These are phyloP conservation scores for Luffa aegyptiaca DNA, from an alignment of 306 rosid genomes.

Conservation along the genomic window DNA sequence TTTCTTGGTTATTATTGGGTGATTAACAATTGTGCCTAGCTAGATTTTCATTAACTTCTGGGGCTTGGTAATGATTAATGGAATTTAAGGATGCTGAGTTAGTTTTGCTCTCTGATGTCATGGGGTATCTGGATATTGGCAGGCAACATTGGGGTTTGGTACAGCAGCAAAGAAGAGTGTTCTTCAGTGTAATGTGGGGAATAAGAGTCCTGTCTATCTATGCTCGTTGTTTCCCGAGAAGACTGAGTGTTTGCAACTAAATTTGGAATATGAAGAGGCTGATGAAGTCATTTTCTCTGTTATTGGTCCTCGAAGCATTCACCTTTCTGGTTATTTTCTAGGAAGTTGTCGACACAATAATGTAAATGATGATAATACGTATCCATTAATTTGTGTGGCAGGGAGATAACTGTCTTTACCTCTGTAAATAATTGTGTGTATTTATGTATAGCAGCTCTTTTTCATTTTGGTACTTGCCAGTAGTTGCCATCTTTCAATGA, in stretches of 20 bases:
- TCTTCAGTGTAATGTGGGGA: constrained; percentile 86
- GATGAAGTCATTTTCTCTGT: constrained; percentile 71
- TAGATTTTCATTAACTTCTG: neutral
- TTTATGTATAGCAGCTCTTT: neutral
- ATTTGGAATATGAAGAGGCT: constrained; percentile 73
- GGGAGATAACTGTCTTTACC: neutral
- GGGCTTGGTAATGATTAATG: neutral
- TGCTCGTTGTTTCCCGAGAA: constrained; percentile 68
- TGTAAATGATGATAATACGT: constrained; percentile 34
- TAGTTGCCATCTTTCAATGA: neutral
- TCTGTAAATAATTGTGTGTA: neutral
- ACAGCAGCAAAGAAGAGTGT: constrained; percentile 43
- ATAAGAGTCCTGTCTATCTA: constrained; percentile 61
- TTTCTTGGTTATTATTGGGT: neutral
- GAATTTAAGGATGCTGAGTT: neutral
- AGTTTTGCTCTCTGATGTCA: neutral
- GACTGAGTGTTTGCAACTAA: constrained; percentile 61
- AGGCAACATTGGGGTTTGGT: constrained; percentile 77
- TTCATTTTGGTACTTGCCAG: neutral
- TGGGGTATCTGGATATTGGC: neutral
- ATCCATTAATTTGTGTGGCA: constrained; percentile 35
- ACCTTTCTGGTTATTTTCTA: constrained; percentile 65
- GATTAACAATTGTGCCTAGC: neutral
- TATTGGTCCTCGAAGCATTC: constrained; percentile 79
- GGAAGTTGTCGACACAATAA: constrained; percentile 10